A percentile compares a stretch with the other conserved stretches of the same genome.
Conservation (phyloP, 2,329 filamentous ascomycete genomes). For the Aspergillus sp. region DNA sequence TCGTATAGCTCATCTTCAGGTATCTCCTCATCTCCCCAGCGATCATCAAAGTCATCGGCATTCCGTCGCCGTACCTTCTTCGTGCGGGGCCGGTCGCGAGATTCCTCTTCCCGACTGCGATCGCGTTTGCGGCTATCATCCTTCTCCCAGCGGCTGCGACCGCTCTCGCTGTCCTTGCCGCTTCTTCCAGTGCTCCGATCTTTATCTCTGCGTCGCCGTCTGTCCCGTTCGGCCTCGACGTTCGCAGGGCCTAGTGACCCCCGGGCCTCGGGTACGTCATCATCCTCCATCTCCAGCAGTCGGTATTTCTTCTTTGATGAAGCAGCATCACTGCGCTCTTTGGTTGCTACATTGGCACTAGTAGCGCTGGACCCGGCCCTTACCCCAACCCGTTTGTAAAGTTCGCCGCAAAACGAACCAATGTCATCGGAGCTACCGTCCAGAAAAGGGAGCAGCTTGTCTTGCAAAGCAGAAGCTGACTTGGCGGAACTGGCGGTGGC, state of each 20-base stretch:
- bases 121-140: conserved; percentile 44
- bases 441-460: conserved; percentile 55
- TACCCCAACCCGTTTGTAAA: conserved; percentile 40
- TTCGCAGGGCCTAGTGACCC: conserved; percentile 33
- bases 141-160: conserved; percentile 31
- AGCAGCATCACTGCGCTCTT: conserved; percentile 25
- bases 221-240: conserved; percentile 42
- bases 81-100: conserved; percentile 46
- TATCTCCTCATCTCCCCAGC: conserved; percentile 77
- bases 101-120: conserved; percentile 37
- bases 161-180: conserved; percentile 28
- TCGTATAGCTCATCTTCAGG: conserved; percentile 46
- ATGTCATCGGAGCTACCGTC: conserved; percentile 52
- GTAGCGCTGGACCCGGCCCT: conserved; percentile 19
- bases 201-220: conserved; percentile 23
- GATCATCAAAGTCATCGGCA: conserved; percentile 66
- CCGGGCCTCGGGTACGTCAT: conserved; percentile 41
- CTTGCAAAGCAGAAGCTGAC: conserved; percentile 49
- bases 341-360: conserved; percentile 14
- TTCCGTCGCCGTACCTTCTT: conserved; percentile 56
- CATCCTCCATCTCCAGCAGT: conserved; percentile 57
- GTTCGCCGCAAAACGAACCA: conserved; percentile 49
- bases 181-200: conserved; percentile 1
- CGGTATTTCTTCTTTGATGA: conserved; percentile 53
- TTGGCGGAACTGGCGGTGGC: conserved; percentile 55